phyloP scores from a whole-genome alignment of 2,329 filamentous ascomycete genomes.

The Chrysosporium keratinophilum region DNA sequence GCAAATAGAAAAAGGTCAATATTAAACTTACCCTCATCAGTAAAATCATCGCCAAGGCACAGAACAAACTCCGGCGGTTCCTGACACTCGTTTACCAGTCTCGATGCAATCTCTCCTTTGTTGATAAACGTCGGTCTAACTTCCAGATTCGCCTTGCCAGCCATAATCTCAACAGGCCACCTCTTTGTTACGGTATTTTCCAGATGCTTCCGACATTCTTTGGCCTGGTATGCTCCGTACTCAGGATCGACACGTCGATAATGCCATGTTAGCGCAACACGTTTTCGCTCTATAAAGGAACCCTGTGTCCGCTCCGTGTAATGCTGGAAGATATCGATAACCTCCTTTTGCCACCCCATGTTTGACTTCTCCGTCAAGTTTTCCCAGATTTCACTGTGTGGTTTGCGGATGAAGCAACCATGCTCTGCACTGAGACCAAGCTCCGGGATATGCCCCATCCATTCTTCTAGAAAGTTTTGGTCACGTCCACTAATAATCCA shows the following conservation, averaged over 20 bases:
- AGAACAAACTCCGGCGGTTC: conserved; percentile 71
- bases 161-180: conserved; percentile 94
- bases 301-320: conserved; percentile 81
- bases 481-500: conserved; percentile 98
- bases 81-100: conserved; percentile 61
- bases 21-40: conserved; percentile 67
- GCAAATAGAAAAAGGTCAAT: neutral
- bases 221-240: conserved; percentile 67
- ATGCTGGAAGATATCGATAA: conserved; percentile 72
- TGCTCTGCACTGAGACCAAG: conserved; percentile 96
- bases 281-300: conserved; percentile 88
- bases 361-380: conserved; percentile 78
- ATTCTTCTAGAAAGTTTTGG: conserved; percentile 78
- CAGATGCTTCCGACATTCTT: conserved; percentile 70
- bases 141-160: conserved; percentile 91
- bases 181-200: conserved; percentile 63
- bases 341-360: conserved; percentile 86
- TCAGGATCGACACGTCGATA: conserved; percentile 86
- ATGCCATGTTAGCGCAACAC: conserved; percentile 92
- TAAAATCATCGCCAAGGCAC: conserved; percentile 90
- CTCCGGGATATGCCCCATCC: conserved; percentile 80
- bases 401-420: conserved; percentile 84
- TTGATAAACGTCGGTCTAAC: conserved; percentile 96
- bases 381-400: conserved; percentile 67
- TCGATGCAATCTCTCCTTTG: conserved; percentile 89